A percentile compares a stretch with the other conserved stretches of the same genome.
These are phyloP conservation scores for Rhodomyrtus psidioides DNA, from an alignment of 441 rosid species.

Conservation along the genomic window DNA sequence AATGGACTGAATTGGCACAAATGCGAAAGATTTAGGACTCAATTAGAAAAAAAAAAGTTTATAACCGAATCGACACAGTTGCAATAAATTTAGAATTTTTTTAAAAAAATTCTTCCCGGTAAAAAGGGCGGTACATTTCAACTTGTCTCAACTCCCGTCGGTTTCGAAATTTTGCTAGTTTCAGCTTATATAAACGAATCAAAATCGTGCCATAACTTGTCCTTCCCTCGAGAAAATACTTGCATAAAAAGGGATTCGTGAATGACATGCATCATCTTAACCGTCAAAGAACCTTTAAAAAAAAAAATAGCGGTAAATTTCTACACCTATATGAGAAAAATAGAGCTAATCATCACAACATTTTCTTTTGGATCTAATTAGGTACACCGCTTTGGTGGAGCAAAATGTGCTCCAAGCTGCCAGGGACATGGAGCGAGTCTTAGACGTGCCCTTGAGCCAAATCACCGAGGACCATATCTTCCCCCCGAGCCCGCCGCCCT, in stretches of 20 bases:
- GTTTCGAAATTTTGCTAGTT: no score
- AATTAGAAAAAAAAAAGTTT: no score
- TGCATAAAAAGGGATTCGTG: not conserved
- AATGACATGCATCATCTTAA: not conserved
- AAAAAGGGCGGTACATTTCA: no score
- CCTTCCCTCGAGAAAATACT: not conserved
- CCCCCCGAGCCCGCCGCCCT: conserved; percentile 12
- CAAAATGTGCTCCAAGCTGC: conserved; percentile 51
- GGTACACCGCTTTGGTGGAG: conserved; percentile 66
- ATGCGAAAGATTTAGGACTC: no score
- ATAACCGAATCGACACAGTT: no score
- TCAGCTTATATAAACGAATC: no score
- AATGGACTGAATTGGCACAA: no score
- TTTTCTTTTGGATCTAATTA: not conserved
- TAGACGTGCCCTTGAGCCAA: conserved; percentile 28
- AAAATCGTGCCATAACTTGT: no score
- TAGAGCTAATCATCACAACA: not conserved
- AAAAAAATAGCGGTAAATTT: no score
- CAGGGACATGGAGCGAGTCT: conserved; percentile 51
- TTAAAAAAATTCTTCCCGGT: no score
- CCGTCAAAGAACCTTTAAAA: not conserved
- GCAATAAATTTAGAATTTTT: no score
- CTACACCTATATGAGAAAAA: not conserved
- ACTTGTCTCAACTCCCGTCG: no score
- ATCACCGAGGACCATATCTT: conserved; percentile 24